A percentile compares a stretch with the other conserved stretches of the same genome.
These are phyloP conservation scores for Hericium erinaceus DNA, from an alignment of 768 basidiomycete genomes.

Conservation along the genomic window DNA sequence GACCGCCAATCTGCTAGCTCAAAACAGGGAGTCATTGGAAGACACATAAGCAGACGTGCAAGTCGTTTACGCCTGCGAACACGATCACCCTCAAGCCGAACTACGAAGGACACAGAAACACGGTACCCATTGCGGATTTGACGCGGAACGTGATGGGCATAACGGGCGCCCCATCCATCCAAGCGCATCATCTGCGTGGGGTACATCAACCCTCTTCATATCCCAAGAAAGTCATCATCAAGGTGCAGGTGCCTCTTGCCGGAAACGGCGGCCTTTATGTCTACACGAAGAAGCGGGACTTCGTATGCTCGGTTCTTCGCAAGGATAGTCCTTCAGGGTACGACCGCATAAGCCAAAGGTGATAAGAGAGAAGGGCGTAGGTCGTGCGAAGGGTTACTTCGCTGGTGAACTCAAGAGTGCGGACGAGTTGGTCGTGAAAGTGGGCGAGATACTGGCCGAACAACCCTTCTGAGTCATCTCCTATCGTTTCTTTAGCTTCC, in stretches of 20 bases:
- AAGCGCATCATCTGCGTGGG: constrained; percentile 11
- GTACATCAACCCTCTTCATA: constrained; percentile 2
- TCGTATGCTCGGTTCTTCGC: constrained; percentile 34
- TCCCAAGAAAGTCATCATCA: constrained; percentile 39
- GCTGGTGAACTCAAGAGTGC: constrained; percentile 38
- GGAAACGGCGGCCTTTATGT: constrained; percentile 23
- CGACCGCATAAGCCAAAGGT: constrained; percentile 29
- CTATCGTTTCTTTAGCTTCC: background rate
- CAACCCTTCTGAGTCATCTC: constrained; percentile 37
- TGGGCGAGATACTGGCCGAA: constrained; percentile 43
- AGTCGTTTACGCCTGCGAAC: constrained; percentile 32
- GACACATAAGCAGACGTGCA: constrained; percentile 37
- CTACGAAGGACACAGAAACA: constrained; percentile 19
- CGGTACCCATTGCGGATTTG: constrained; percentile 22
- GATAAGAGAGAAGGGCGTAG: constrained; percentile 33
- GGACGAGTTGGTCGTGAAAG: constrained; percentile 40
- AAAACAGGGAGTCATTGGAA: constrained; percentile 37
- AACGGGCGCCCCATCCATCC: constrained; percentile 7
- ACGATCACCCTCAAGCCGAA: constrained; percentile 39
- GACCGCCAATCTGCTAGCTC: background rate
- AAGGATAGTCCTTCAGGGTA: constrained; percentile 28
- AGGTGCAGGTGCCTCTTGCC: constrained; percentile 39
- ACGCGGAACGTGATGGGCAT: constrained; percentile 21
- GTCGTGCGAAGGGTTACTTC: constrained; percentile 44
- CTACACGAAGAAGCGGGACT: constrained; percentile 46